Percentiles rank a stretch among this genome's conserved stretches.
phyloP scores from a whole-genome alignment of 2,329 filamentous ascomycete species.

The Rhexocercosporidium sp. region DNA sequence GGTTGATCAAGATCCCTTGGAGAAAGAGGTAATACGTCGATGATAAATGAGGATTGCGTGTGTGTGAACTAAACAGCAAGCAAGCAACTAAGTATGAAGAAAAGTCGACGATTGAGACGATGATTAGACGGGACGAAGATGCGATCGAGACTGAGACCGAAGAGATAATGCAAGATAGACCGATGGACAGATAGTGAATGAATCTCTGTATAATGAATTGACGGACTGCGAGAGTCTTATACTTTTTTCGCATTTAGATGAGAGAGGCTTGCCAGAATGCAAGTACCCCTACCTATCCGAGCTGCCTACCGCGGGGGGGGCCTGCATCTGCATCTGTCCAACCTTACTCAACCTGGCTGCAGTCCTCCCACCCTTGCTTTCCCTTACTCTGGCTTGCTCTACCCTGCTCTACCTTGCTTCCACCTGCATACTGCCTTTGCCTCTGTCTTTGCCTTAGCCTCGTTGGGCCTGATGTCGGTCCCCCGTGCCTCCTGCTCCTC shows the following conservation, averaged over 20 bases:
- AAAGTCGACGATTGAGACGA: background rate
- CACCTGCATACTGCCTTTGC: constrained; percentile 2
- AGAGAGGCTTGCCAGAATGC: constrained; percentile 3
- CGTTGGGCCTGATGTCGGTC: background rate
- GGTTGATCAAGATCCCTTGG: constrained; percentile 17
- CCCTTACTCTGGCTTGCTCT: background rate
- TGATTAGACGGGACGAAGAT: background rate
- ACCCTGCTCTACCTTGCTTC: background rate
- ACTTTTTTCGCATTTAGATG: constrained; percentile 1
- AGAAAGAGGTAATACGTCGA: background rate
- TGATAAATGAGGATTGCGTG: background rate
- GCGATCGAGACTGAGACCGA: background rate
- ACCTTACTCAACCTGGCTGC: background rate
- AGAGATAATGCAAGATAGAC: constrained; percentile 3
- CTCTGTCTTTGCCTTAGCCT: background rate
- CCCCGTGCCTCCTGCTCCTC: background rate
- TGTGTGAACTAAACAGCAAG: background rate
- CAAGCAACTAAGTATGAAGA: background rate
- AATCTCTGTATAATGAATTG: background rate
- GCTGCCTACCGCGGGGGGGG: background rate
- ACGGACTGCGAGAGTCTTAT: constrained; percentile 8
- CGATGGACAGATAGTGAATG: constrained; percentile 3
- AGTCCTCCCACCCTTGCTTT: background rate
- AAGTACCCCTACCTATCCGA: background rate
- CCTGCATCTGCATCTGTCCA: constrained; percentile 5